Conservation (phyloP, 257 asterid species). For the Fraxinus anomala region DNA sequence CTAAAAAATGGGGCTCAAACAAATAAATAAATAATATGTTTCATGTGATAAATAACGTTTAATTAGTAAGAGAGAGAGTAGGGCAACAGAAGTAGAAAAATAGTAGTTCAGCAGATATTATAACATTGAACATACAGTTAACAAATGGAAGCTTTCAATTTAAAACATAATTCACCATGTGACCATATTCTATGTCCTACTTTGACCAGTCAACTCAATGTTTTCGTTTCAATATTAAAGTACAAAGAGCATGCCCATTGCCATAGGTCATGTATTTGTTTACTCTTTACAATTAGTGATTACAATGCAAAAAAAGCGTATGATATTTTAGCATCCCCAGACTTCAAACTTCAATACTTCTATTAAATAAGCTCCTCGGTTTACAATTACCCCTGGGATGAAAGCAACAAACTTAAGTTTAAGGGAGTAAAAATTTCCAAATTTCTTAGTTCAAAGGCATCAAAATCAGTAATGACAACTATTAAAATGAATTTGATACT, state of each 20-base stretch:
- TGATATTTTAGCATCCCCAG: conserved; percentile 5
- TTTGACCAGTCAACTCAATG: not conserved
- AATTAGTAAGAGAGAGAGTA: not conserved
- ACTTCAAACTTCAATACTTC: not conserved
- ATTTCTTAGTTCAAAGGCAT: not conserved
- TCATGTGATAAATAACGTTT: not conserved
- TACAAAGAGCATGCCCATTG: not conserved
- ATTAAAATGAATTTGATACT: not conserved
- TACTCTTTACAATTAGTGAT: not conserved
- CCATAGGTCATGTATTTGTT: not conserved
- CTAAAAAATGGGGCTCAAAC: too few species aligned
- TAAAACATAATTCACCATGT: not conserved
- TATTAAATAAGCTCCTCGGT: not conserved
- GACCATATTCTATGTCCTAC: not conserved
- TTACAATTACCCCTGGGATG: not conserved
- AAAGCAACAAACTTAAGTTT: not conserved
- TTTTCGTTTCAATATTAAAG: not conserved
- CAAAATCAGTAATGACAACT: not conserved
- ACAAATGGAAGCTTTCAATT: not conserved
- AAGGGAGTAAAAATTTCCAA: conserved; percentile 7
- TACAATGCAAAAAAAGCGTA: not conserved
- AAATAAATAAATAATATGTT: too few species aligned
- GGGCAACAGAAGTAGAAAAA: not conserved
- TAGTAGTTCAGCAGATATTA: not conserved
- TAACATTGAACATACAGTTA: not conserved